Conservation (phyloP, 257 asterid species). For the Parsonsia alboflavescens region DNA sequence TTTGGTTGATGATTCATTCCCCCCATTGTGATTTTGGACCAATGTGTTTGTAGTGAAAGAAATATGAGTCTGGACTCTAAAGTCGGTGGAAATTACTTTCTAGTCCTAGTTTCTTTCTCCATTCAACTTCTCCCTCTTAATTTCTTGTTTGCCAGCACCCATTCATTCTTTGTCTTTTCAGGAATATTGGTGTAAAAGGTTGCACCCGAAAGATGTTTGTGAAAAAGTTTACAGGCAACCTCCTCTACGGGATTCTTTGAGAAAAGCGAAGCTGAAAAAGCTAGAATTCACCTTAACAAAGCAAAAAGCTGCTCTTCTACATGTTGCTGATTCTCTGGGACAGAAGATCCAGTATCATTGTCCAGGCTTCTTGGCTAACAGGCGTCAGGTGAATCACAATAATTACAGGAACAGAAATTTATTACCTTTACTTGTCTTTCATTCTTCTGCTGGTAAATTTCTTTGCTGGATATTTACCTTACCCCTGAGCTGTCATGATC, state of each 20-base stretch:
- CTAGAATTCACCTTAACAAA: conserved; percentile 72
- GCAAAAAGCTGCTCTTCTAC: conserved; percentile 67
- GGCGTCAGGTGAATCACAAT: conserved; percentile 75
- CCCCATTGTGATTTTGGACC: neutral
- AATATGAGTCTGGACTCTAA: neutral
- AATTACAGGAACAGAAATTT: neutral
- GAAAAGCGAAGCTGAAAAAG: conserved; percentile 90
- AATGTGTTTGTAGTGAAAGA: too few species aligned
- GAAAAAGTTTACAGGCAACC: conserved; percentile 99
- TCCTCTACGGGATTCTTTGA: conserved; percentile 84
- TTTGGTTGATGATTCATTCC: neutral
- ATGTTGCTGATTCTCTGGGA: conserved; percentile 90
- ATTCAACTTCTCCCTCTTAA: neutral
- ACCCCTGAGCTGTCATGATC: neutral
- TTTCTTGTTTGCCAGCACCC: conserved; percentile 16
- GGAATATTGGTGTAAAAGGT: conserved; percentile 98
- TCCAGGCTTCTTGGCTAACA: conserved; percentile 86
- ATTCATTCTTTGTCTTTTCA: conserved; percentile 20
- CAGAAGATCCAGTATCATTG: conserved; percentile 82
- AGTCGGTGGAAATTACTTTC: neutral
- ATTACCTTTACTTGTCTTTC: neutral
- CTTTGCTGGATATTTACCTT: neutral
- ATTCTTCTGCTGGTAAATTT: conserved; percentile 1
- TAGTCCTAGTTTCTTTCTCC: neutral
- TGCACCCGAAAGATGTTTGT: conserved; percentile 92